Percentiles rank a stretch among this genome's conserved stretches.
Evolutionary conservation across 2,329 filamentous ascomycete species (phyloP).

Genomic region (Chaetomium sp.): DNA sequence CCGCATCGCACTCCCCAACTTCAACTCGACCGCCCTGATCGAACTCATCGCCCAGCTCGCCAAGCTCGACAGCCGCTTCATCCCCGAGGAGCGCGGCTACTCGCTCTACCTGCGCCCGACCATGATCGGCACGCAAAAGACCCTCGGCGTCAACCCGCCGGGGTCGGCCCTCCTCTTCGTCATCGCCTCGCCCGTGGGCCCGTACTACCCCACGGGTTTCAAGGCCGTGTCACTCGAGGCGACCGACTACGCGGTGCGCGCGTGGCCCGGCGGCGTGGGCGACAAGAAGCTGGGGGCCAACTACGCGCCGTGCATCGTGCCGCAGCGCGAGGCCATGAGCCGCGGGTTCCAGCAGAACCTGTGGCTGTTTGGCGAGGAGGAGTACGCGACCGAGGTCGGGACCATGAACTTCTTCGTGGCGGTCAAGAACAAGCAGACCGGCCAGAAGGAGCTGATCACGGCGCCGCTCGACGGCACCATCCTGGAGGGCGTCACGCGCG

Average conservation of each 20-base stretch:
- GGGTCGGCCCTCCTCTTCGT: constrained; percentile 90
- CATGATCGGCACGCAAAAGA: constrained; percentile 95
- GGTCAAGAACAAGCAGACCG: constrained; percentile 81
- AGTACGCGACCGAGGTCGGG: constrained; percentile 94
- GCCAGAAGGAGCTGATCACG: constrained; percentile 90
- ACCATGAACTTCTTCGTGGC: constrained; percentile 98
- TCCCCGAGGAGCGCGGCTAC: constrained; percentile 84
- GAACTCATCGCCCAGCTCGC: constrained; percentile 80
- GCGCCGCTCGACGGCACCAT: constrained; percentile 96
- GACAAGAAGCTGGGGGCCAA: constrained; percentile 99
- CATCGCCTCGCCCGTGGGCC: constrained; percentile 94
- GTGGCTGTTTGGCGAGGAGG: constrained; percentile 94
- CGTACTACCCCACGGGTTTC: constrained; percentile 98
- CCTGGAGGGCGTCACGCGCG: constrained; percentile 88
- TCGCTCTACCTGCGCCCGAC: constrained; percentile 94
- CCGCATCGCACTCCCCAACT: constrained; percentile 89
- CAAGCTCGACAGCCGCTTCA: constrained; percentile 83
- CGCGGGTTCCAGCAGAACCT: constrained; percentile 97
- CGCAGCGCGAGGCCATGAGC: constrained; percentile 86
- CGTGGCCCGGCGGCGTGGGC: constrained; percentile 96
- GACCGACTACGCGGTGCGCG: constrained; percentile 93
- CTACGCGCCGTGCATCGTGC: constrained; percentile 98
- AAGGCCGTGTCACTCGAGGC: constrained; percentile 95
- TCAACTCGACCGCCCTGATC: constrained; percentile 72
- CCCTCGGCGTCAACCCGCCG: constrained; percentile 88